Percentiles rank a stretch among this genome's conserved stretches.
phyloP scores from a whole-genome alignment of 352 stramenopile genomes.

The Thraustochytrium sp. region DNA sequence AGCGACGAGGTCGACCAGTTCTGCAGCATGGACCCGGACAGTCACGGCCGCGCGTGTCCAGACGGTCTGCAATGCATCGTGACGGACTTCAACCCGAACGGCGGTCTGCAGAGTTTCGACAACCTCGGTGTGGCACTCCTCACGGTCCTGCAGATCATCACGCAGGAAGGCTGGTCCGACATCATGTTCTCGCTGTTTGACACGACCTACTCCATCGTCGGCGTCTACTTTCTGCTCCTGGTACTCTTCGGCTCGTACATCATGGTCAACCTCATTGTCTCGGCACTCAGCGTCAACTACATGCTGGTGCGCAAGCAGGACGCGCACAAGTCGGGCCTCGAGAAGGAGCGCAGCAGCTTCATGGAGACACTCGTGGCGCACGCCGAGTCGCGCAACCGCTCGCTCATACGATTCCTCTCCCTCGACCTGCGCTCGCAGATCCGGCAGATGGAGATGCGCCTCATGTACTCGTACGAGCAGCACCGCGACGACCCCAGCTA shows the following conservation, averaged over 20 bases:
- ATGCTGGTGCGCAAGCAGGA: slow-evolving; percentile 34
- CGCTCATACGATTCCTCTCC: background rate
- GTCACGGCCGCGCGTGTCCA: background rate
- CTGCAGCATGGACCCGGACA: background rate
- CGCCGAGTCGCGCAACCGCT: background rate
- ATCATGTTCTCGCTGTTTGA: slow-evolving; percentile 77
- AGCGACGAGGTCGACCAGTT: slow-evolving; percentile 10
- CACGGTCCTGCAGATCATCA: slow-evolving; percentile 78
- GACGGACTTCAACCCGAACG: slow-evolving; percentile 15
- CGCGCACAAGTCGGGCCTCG: slow-evolving; percentile 11
- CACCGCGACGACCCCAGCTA: slow-evolving; percentile 25
- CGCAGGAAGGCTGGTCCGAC: slow-evolving; percentile 70
- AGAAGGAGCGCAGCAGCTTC: background rate
- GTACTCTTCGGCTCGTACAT: slow-evolving; percentile 80
- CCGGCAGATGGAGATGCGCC: slow-evolving; percentile 25
- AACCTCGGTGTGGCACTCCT: slow-evolving; percentile 68
- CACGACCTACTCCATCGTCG: slow-evolving; percentile 58
- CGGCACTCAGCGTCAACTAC: slow-evolving; percentile 59
- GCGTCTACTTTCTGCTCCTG: slow-evolving; percentile 67
- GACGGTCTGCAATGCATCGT: background rate
- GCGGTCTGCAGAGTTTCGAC: slow-evolving; percentile 74
- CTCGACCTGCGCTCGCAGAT: background rate
- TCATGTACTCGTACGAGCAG: slow-evolving; percentile 44
- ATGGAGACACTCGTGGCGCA: background rate
- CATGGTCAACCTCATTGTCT: slow-evolving; percentile 75